These are phyloP conservation scores for Saccharomycopsis babjevae DNA, from an alignment of 805 yeast species.

Conservation along the genomic window DNA sequence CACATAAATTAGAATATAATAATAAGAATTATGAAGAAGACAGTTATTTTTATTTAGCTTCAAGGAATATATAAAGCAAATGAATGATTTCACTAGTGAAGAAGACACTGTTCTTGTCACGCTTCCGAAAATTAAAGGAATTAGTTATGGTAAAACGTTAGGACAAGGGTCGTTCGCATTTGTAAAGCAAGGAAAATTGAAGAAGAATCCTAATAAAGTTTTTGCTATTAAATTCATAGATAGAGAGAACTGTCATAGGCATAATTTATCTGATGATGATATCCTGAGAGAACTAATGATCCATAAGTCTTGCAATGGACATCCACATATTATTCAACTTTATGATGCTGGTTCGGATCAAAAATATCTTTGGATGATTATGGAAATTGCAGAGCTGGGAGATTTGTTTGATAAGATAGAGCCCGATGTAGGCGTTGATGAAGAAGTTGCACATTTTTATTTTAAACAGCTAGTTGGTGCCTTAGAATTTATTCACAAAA, in stretches of 20 bases:
- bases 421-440: conserved; percentile 62
- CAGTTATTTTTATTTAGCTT: too few species aligned
- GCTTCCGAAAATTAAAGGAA: conserved; percentile 38
- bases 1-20: neutral
- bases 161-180: conserved; percentile 65
- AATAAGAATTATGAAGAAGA: too few species aligned
- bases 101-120: neutral
- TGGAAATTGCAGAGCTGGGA: conserved; percentile 67
- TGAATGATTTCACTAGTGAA: neutral
- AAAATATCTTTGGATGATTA: conserved; percentile 52
- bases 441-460: conserved; percentile 57
- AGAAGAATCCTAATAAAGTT: conserved; percentile 28
- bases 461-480: conserved; percentile 58
- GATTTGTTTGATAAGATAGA: conserved; percentile 72
- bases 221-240: conserved; percentile 54
- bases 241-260: conserved; percentile 27
- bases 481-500: conserved; percentile 45
- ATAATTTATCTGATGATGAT: conserved; percentile 30
- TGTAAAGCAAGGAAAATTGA: conserved; percentile 40
- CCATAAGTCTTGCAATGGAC: conserved; percentile 49
- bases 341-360: conserved; percentile 43
- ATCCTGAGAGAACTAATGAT: conserved; percentile 45
- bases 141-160: conserved; percentile 40
- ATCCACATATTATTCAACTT: conserved; percentile 49
- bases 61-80: too few species aligned